Evolutionary conservation across 441 rosid genomes (phyloP), one percentile per base, ranked within the genome.

Genomic region (Syzygium syzygioides): DNA sequence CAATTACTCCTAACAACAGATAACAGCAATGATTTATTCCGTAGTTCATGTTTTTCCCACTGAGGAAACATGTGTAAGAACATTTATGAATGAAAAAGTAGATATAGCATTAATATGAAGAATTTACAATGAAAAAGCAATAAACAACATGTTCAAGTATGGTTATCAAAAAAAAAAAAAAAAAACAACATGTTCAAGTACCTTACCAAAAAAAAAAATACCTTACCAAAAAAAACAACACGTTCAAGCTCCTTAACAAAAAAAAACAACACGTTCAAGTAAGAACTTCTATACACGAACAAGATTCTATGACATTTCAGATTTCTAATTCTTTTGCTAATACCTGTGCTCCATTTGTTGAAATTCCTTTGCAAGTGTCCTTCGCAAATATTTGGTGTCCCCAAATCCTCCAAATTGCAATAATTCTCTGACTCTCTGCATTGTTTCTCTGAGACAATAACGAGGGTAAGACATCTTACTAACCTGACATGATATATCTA

Each of bases 381-480:
- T 94, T 86, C 55, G 92, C 80, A 98, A 94, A 93, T 91, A 94
- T 45, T 93, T 93, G 88, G 90, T 90, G 88, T 98, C 97, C 54
- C 94, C 86, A 93, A 96, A 96, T 83, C 98, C 99, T 53, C 99
- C 99, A 92, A 96, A 95, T 37, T 94, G 96, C 90, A 93, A 92
- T 88, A 96, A 90, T 80, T 95, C 96, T 90, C 91, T 94, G 55
- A 95, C 93, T 91, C 97, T 94, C 92, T 94, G 94, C 93, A 91
- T 92, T 57, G 98, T 95, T 92, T 95, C 95, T 88, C 99, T 95
- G 92, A 76, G 57, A 59, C 23, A 83, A 64, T 3, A 64, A 64
- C 7, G 37, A 64, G 37, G 37, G 37, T 7, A 60, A 76, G 84
- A 14, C 53, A 83, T 34, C 23, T 88, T 17, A 52, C 37, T 8